Evolutionary conservation across 2,329 filamentous ascomycete genomes (phyloP).

Genomic region (Laburnicola sp.): DNA sequence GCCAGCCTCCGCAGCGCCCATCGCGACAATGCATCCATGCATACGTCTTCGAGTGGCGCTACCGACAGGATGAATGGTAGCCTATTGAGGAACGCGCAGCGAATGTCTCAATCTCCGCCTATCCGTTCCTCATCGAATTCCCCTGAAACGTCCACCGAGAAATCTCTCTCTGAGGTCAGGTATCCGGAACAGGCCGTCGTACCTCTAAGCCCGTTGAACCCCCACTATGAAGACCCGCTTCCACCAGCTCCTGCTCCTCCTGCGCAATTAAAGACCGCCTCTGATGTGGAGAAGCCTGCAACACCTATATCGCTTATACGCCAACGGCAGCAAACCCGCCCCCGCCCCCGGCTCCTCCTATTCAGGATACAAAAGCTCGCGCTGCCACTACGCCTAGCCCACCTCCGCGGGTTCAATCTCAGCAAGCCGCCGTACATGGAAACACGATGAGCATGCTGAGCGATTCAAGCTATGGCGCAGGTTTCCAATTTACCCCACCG

Average conservation of each 20-base stretch:
- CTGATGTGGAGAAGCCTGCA: slow-evolving; percentile 20
- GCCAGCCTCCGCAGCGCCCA: slow-evolving; percentile 41
- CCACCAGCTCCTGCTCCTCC: slow-evolving; percentile 19
- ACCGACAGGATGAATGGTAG: slow-evolving; percentile 55
- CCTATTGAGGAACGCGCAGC: slow-evolving; percentile 60
- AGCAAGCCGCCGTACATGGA: slow-evolving; percentile 40
- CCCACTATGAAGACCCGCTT: slow-evolving; percentile 21
- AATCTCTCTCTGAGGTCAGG: slow-evolving; percentile 37
- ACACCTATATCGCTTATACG: slow-evolving; percentile 43
- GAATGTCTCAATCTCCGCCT: slow-evolving; percentile 60
- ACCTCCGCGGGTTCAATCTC: slow-evolving; percentile 40
- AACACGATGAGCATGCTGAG: slow-evolving; percentile 51
- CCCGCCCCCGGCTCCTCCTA: slow-evolving; percentile 19
- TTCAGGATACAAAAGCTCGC: slow-evolving; percentile 31
- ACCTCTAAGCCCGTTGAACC: slow-evolving; percentile 38
- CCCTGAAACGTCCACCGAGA: slow-evolving; percentile 40
- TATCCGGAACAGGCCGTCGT: slow-evolving; percentile 38
- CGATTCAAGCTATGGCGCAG: slow-evolving; percentile 59
- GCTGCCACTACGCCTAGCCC: slow-evolving; percentile 24
- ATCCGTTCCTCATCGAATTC: slow-evolving; percentile 25
- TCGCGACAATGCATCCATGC: slow-evolving; percentile 53
- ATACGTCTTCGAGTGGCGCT: slow-evolving; percentile 55
- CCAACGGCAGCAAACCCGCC: slow-evolving; percentile 25
- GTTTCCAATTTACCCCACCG: slow-evolving; percentile 53
- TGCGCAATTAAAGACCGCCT: background rate